A percentile compares a stretch with the other conserved stretches of the same genome.
These are phyloP conservation scores for Coemansia sp. DNA, from an alignment of 192 early-diverging fungal genomes.

Conservation along the genomic window DNA sequence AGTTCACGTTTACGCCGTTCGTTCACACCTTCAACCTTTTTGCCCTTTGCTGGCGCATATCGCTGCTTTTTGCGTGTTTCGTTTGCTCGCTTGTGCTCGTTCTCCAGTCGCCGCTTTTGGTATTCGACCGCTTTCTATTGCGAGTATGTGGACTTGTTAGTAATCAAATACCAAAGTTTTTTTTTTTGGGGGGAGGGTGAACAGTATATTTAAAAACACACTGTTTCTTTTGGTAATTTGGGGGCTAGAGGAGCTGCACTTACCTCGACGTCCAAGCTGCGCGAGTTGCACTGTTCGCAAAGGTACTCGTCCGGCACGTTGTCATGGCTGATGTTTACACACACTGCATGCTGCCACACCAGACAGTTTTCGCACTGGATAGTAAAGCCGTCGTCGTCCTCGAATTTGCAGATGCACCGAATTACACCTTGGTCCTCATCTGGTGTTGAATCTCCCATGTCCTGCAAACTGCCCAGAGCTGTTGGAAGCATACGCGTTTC, in stretches of 20 bases:
- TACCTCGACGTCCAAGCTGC: constrained; percentile 58
- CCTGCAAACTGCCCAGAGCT: constrained; percentile 9
- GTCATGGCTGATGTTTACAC: constrained; percentile 67
- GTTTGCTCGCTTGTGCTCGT: constrained; percentile 31
- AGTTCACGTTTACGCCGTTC: constrained; percentile 33
- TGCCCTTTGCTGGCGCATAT: constrained; percentile 28
- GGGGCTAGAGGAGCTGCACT: not conserved
- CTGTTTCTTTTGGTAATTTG: no score
- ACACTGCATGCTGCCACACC: constrained; percentile 94
- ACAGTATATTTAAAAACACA: not conserved
- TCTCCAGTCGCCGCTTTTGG: constrained; percentile 44
- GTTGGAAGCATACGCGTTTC: constrained; percentile 24
- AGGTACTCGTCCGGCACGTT: constrained; percentile 83
- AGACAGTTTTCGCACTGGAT: constrained; percentile 93
- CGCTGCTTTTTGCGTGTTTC: constrained; percentile 37
- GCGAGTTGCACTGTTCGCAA: constrained; percentile 82
- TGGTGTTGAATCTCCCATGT: constrained; percentile 44
- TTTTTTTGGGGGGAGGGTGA: no score
- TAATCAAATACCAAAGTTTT: not conserved
- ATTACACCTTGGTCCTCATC: constrained; percentile 81
- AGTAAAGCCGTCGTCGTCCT: constrained; percentile 95
- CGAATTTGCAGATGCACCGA: constrained; percentile 88
- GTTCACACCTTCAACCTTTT: constrained; percentile 18
- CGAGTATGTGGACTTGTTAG: not conserved
- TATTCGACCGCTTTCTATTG: constrained; percentile 45